Evolutionary conservation across 1,139 yeast genomes (phyloP).

Genomic region (Yamadazyma atlantica): DNA sequence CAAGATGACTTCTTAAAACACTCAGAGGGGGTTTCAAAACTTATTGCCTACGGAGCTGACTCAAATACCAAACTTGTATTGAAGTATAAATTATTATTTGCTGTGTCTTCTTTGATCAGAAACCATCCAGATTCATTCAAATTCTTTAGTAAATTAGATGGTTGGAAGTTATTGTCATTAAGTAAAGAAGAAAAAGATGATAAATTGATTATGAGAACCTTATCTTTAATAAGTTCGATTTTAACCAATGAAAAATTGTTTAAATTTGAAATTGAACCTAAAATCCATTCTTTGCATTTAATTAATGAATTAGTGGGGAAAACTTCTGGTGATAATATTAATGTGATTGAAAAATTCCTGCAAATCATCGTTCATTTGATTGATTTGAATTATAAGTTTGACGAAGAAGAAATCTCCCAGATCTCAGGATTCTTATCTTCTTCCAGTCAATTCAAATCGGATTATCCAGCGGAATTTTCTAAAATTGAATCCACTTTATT

Average conservation of each 20-base stretch:
- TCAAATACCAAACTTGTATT: constrained; percentile 32
- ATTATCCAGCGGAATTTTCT: constrained; percentile 51
- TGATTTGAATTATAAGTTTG: constrained; percentile 45
- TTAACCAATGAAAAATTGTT: constrained; percentile 44
- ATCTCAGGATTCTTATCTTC: constrained; percentile 22
- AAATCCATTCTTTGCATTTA: constrained; percentile 36
- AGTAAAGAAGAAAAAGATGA: constrained; percentile 17
- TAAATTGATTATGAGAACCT: constrained; percentile 52
- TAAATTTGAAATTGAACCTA: constrained; percentile 31
- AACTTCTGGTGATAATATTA: constrained; percentile 21
- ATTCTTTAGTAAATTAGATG: constrained; percentile 54
- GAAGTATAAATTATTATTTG: constrained; percentile 68
- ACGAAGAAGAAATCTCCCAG: constrained; percentile 38
- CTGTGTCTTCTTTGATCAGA: constrained; percentile 72
- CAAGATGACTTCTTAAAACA: constrained; percentile 64
- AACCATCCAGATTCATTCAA: constrained; percentile 61
- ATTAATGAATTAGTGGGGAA: constrained; percentile 5
- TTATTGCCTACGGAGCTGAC: constrained; percentile 38
- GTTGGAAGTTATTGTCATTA: constrained; percentile 52
- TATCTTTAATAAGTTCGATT: constrained; percentile 59
- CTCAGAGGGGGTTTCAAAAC: constrained; percentile 45
- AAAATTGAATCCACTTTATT: constrained; percentile 29
- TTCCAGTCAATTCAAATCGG: constrained; percentile 46
- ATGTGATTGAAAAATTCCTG: constrained; percentile 61
- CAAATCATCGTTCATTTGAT: constrained; percentile 52